Conservation (phyloP, 2,329 filamentous ascomycete species). For the Epichloe gansuensis region DNA sequence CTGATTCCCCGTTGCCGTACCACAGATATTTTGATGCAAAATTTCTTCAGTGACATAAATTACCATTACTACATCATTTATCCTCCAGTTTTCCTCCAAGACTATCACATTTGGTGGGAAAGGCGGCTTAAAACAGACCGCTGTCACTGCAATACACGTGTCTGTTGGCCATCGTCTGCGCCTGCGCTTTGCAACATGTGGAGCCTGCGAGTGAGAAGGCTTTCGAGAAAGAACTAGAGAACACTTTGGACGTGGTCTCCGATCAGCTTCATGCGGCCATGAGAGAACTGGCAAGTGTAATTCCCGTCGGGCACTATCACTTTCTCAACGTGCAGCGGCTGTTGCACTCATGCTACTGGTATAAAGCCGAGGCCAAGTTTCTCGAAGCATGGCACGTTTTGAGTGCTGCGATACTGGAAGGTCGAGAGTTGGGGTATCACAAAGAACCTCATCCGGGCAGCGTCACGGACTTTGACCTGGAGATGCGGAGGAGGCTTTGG, state of each 20-base stretch:
- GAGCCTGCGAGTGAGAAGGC: conserved; percentile 10
- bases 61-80: conserved; percentile 23
- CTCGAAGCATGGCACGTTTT: conserved; percentile 21
- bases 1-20: not conserved
- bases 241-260: conserved; percentile 11
- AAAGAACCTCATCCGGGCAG: conserved; percentile 10
- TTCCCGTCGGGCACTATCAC: conserved; percentile 18
- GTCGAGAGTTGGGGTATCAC: conserved; percentile 17
- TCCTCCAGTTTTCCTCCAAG: conserved; percentile 15
- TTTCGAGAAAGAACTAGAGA: conserved; percentile 12
- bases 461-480: conserved; percentile 17
- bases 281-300: conserved; percentile 15
- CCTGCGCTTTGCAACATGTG: conserved; percentile 18
- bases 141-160: conserved; percentile 18
- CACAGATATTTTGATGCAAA: conserved; percentile 17
- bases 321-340: conserved; percentile 18
- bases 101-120: conserved; percentile 22
- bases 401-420: conserved; percentile 19
- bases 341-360: conserved; percentile 21
- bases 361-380: conserved; percentile 21
- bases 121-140: conserved; percentile 9
- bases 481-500: conserved; percentile 21
- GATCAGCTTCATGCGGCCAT: conserved; percentile 15
- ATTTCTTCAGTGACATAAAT: conserved; percentile 19
- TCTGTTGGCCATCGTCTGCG: conserved; percentile 18